A percentile compares a stretch with the other conserved stretches of the same genome.
phyloP scores from a whole-genome alignment of 2,329 filamentous ascomycete species.

The Aspergillus thermomutatus region DNA sequence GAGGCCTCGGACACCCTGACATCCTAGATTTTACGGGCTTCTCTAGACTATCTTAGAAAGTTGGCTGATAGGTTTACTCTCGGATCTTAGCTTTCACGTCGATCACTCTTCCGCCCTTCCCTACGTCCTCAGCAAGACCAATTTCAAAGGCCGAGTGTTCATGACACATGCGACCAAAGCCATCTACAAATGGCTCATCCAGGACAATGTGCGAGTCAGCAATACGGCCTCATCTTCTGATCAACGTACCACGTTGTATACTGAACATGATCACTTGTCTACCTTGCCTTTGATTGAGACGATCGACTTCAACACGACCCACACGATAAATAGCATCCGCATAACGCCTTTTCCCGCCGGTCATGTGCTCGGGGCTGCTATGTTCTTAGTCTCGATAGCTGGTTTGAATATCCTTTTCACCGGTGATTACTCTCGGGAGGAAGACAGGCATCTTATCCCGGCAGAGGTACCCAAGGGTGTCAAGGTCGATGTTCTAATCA shows the following conservation, averaged over 20 bases:
- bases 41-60: background rate
- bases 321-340: constrained; percentile 92
- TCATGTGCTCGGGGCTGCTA: constrained; percentile 95
- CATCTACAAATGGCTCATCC: constrained; percentile 99
- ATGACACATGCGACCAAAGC: constrained; percentile 99
- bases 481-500: constrained; percentile 94
- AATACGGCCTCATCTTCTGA: constrained; percentile 63
- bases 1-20: background rate
- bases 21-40: background rate
- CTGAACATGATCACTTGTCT: constrained; percentile 89
- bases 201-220: constrained; percentile 89
- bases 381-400: constrained; percentile 97
- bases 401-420: constrained; percentile 97
- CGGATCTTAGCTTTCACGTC: constrained; percentile 78
- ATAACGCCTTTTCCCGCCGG: constrained; percentile 97
- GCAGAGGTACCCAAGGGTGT: constrained; percentile 84
- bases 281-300: constrained; percentile 94
- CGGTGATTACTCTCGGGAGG: constrained; percentile 93
- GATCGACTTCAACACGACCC: constrained; percentile 97
- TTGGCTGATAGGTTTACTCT: constrained; percentile 25
- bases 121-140: constrained; percentile 96
- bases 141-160: constrained; percentile 93
- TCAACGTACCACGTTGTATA: constrained; percentile 71
- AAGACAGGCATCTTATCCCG: constrained; percentile 91
- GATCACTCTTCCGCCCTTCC: constrained; percentile 98